phyloP scores from a whole-genome alignment of 176 grass and related monocot species.

The Phragmites australis region DNA sequence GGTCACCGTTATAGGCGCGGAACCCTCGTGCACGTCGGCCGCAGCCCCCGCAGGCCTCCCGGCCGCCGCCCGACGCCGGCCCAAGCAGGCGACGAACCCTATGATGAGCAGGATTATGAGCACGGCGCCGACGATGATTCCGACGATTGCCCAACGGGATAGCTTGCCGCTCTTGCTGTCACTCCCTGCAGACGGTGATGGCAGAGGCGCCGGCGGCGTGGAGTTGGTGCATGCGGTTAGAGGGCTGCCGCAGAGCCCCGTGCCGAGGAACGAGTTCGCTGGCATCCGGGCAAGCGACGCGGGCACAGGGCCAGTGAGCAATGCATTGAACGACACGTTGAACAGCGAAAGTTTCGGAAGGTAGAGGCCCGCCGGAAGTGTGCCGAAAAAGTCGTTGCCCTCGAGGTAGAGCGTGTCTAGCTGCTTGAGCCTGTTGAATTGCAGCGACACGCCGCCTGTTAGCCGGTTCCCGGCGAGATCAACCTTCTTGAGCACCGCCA shows the following conservation, averaged over 20 bases:
- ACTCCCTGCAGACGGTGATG: not conserved
- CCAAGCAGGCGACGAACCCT: slow-evolving; percentile 33
- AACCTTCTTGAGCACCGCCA: slow-evolving; percentile 46
- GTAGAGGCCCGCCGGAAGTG: slow-evolving; percentile 36
- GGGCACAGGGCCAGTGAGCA: slow-evolving; percentile 58
- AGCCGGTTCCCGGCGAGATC: slow-evolving; percentile 57
- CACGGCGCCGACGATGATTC: slow-evolving; percentile 50
- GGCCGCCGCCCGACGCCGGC: not conserved
- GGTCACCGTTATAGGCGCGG: slow-evolving; percentile 17
- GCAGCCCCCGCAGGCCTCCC: not conserved
- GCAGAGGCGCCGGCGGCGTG: not conserved
- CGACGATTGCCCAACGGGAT: slow-evolving; percentile 52
- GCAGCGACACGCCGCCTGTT: slow-evolving; percentile 42
- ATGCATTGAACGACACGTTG: slow-evolving; percentile 70
- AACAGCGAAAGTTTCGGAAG: slow-evolving; percentile 36
- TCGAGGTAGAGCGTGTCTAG: slow-evolving; percentile 56
- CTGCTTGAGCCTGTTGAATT: slow-evolving; percentile 44
- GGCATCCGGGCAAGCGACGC: slow-evolving; percentile 40
- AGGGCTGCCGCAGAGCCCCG: slow-evolving; percentile 47
- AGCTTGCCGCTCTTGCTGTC: slow-evolving; percentile 28
- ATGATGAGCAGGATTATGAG: slow-evolving; percentile 47
- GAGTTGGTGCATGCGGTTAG: slow-evolving; percentile 33
- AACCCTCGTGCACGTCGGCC: slow-evolving; percentile 20
- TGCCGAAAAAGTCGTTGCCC: slow-evolving; percentile 44
- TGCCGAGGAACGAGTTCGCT: slow-evolving; percentile 52